A percentile compares a stretch with the other conserved stretches of the same genome.
These are phyloP conservation scores for Zymoseptoria tritici DNA, from an alignment of 2,329 filamentous ascomycete species.

Conservation along the genomic window DNA sequence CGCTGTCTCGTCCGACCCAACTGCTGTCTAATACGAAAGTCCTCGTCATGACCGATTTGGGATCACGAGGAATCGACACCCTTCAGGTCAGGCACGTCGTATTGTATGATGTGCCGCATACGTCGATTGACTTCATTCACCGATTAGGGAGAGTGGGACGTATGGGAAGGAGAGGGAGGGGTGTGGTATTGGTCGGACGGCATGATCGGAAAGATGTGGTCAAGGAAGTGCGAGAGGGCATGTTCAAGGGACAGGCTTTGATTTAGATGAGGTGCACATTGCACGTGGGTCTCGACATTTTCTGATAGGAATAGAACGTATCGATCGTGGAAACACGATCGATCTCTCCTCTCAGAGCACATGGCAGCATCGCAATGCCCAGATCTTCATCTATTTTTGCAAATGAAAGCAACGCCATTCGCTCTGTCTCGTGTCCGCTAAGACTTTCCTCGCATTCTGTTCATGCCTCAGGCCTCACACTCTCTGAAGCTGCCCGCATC, in stretches of 20 bases:
- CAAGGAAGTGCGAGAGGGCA: slow-evolving; percentile 76
- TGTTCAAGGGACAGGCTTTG: slow-evolving; percentile 45
- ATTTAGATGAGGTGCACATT: slow-evolving; percentile 30
- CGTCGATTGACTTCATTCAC: slow-evolving; percentile 96
- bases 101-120: slow-evolving; percentile 95
- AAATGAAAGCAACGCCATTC: too few species aligned
- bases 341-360: background rate
- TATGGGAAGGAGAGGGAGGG: slow-evolving; percentile 84
- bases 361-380: background rate
- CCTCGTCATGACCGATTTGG: slow-evolving; percentile 87
- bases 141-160: slow-evolving; percentile 83
- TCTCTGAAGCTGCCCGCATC: too few species aligned
- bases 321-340: background rate
- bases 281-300: too few species aligned
- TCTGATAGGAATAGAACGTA: background rate
- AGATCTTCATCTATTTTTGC: too few species aligned
- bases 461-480: background rate
- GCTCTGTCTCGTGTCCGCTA: too few species aligned
- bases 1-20: slow-evolving; percentile 4
- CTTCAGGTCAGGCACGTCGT: slow-evolving; percentile 85
- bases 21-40: slow-evolving; percentile 74
- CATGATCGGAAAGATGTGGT: slow-evolving; percentile 86
- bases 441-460: background rate
- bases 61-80: slow-evolving; percentile 89
- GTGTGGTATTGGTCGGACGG: slow-evolving; percentile 83